Base-by-base conservation (phyloP, 805 yeast species). In the Ogataea nakhonphanomensis region DNA sequence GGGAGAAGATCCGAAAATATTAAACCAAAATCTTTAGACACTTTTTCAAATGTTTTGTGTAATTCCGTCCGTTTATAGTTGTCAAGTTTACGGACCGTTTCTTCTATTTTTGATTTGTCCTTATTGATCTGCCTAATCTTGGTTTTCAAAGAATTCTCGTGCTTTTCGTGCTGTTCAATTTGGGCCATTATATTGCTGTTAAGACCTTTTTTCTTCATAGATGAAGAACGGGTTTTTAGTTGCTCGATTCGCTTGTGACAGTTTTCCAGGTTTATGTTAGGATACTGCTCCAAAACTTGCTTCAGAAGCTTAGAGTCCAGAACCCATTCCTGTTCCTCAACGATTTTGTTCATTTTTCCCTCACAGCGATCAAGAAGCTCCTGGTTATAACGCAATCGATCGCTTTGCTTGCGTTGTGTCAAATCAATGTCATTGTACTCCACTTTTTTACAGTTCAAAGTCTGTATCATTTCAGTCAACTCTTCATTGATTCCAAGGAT, bases 161-260 rank as follows among this genome's bases (percentile, higher is more conserved):
- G 87, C 70, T 84, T 88, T 58, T 89, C 96, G 21, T 87, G 95
- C 50, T 80, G 87, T 54, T 89, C 96, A 47, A 88, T 86, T 84
- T 84, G 85, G 53, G 81, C 81, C 95, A 85, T 85, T 46, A 88
- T 87, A 55, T 89, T 84, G 2, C 83, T 73, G 53, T 89, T 88
- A 12, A 90, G 95, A 31, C 65, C 65, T 48, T 81, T 86, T 41
- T 88, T 73, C 63, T 76, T 83, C 84, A 91, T 78, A 4, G 76
- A 76, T 39, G 77, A 73, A 54, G 79, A 78, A 46, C 79, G 72
- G 24, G 74, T 83, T 13, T 72, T 66, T 48, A 87, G 71, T 33
- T 74, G 71, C 9, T 64, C 63, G 29, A 80, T 73, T 46, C 81
- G 75, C 15, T 71, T 74, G 47, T 78, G 76, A 50, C 81, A 74